Evolutionary conservation across 306 rosid genomes (phyloP).

Genomic region (Vigna nakashimae): DNA sequence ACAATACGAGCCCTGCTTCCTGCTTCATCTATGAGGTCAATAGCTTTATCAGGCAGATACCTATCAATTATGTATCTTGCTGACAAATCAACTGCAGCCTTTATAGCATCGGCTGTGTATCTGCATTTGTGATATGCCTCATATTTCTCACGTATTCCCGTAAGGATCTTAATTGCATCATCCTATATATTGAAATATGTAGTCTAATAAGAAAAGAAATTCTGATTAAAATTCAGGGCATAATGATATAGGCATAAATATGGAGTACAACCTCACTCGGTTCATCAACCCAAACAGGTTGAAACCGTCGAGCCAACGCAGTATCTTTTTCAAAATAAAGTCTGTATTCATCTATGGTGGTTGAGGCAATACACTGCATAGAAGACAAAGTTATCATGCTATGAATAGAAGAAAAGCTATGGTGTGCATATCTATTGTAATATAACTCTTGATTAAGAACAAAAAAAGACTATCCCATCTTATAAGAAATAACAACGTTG

Average conservation of each 20-base stretch:
- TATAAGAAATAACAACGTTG: slow-evolving; percentile 8
- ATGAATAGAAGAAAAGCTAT: slow-evolving; percentile 22
- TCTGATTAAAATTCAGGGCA: slow-evolving; percentile 9
- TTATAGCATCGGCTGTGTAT: slow-evolving; percentile 72
- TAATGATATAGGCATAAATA: slow-evolving; percentile 33
- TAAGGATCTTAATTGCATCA: slow-evolving; percentile 71
- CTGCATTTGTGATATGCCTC: slow-evolving; percentile 83
- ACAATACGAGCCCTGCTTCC: slow-evolving; percentile 94
- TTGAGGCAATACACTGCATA: slow-evolving; percentile 89
- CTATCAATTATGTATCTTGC: slow-evolving; percentile 82
- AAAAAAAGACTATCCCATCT: neutral
- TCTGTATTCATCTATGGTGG: slow-evolving; percentile 86
- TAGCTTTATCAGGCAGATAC: slow-evolving; percentile 97
- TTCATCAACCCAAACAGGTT: slow-evolving; percentile 85
- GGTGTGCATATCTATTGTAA: neutral
- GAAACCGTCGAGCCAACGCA: slow-evolving; percentile 90
- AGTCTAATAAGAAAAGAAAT: slow-evolving; percentile 38
- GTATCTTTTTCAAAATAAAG: slow-evolving; percentile 83
- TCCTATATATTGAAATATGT: slow-evolving; percentile 51
- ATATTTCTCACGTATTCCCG: slow-evolving; percentile 75
- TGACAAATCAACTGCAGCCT: slow-evolving; percentile 77
- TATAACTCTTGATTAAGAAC: neutral
- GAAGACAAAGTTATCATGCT: slow-evolving; percentile 37
- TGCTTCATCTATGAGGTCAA: slow-evolving; percentile 96
- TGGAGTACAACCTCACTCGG: slow-evolving; percentile 77